Evolutionary conservation across 495 filamentous ascomycete species (phyloP), one percentile per base, ranked within the genome.

Genomic region (Chaetomium fimeti): DNA sequence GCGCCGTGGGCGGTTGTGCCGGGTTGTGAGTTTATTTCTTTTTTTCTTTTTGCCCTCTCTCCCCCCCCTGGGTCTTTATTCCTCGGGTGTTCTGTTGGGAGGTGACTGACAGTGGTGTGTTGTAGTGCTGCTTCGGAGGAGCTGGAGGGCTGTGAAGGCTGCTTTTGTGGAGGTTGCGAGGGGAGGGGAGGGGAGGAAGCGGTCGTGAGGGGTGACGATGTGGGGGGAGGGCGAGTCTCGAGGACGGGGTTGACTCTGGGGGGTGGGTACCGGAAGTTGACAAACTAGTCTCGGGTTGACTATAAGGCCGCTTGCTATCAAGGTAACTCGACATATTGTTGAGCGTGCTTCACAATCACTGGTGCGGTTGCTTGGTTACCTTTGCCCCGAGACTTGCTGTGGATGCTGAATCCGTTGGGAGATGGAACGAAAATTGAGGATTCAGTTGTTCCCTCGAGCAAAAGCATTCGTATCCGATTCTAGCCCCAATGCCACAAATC

Each of bases 1-100:
- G 80, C 86, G 53, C 89, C 92, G 58, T 97, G 92, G 92, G 91
- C 88, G 40, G 79, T 94, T 16, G 83, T 96, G 63, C 92, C 92
- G 3, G 45, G 64, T 27, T n/a, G 70, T 76, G 60, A 70, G 79
- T 73, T 67, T 5, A 3, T 40, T 16, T 22, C 36, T 13, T 15
- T n/a, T 18, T 5, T 7, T 24, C 15, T 36, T 7, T 32, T n/a
- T n/a, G n/a, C n/a, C n/a, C 29, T 13, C 22, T 45, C 13, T 47
- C 36, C 24, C 16, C 7, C 20, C 1, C 12, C 16, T 1, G 9
- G 27, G 54, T 20, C 25, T 40, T 11, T 22, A 0, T 20, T 7
- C 4, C 11, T 32, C 5, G 28, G 52, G 15, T 8, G 22, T n/a
- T n/a, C n/a, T 42, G 18, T 13, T 36, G 11, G n/a, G 32, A 36